phyloP scores from a whole-genome alignment of 495 filamentous ascomycete species.

The Rusavskia elegans region DNA sequence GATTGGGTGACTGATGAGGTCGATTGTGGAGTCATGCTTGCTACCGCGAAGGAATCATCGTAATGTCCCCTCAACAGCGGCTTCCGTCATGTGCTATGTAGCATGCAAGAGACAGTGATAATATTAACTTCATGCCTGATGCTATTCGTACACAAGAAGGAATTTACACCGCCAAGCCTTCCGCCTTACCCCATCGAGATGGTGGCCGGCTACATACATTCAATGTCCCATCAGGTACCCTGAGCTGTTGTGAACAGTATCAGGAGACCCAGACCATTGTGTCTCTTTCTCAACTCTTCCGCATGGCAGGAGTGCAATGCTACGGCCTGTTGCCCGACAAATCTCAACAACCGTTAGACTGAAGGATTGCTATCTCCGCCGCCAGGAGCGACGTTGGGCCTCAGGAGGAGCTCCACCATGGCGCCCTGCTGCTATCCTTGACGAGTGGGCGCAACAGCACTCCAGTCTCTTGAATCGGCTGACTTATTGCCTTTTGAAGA shows the following conservation, averaged over 20 bases:
- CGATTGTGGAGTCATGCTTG: no score
- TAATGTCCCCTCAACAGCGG: no score
- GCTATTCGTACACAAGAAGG: no score
- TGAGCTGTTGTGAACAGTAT: not conserved
- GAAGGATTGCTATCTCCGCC: not conserved
- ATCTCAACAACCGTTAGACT: not conserved
- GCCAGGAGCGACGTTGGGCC: not conserved
- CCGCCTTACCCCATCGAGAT: not conserved
- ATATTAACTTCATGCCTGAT: no score
- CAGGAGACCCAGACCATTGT: no score
- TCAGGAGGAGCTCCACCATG: constrained; percentile 40
- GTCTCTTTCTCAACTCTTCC: not conserved
- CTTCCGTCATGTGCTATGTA: no score
- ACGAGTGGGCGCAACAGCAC: constrained; percentile 49
- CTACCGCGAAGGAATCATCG: no score
- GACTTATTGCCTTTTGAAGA: constrained; percentile 27
- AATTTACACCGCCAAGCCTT: not conserved
- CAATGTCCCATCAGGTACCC: not conserved
- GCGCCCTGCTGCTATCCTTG: constrained; percentile 67
- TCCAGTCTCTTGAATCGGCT: not conserved
- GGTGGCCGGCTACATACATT: no score
- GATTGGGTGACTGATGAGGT: no score
- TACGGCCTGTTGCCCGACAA: constrained; percentile 4
- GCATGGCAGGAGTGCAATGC: constrained; percentile 13
- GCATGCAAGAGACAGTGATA: no score